Percentiles rank a stretch among this genome's conserved stretches.
Evolutionary conservation across 805 yeast species (phyloP).

Genomic region (Henningerozyma blattae): DNA sequence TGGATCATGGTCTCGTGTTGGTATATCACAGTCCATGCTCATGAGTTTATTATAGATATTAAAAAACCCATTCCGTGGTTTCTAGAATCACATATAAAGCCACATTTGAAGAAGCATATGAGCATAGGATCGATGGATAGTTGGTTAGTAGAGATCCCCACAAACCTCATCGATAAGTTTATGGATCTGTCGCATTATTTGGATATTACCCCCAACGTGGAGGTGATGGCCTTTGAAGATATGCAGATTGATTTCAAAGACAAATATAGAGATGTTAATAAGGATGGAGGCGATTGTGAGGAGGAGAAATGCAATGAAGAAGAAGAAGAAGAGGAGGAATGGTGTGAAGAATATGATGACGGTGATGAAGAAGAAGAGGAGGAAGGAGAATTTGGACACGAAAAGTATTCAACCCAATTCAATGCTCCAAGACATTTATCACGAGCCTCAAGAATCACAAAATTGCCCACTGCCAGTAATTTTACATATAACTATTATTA

Average conservation of each 20-base stretch:
- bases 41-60: too few species aligned
- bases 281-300: constrained; percentile 18
- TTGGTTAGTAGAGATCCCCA: neutral
- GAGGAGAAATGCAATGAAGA: too few species aligned
- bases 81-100: neutral
- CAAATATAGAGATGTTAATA: neutral
- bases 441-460: constrained; percentile 40
- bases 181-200: constrained; percentile 7
- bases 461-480: constrained; percentile 17
- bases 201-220: constrained; percentile 5
- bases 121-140: neutral
- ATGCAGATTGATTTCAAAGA: too few species aligned
- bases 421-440: constrained; percentile 57
- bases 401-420: constrained; percentile 26
- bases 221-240: too few species aligned
- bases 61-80: too few species aligned
- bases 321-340: neutral
- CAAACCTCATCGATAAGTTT: constrained; percentile 2
- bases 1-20: too few species aligned
- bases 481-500: constrained; percentile 32
- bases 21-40: too few species aligned
- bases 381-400: neutral
- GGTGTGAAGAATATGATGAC: constrained; percentile 11
- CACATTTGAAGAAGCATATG: neutral
- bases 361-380: constrained; percentile 25